Evolutionary conservation across 2,329 filamentous ascomycete genomes (phyloP), one percentile per base, ranked within the genome.

Genomic region (Botrytis tulipae): DNA sequence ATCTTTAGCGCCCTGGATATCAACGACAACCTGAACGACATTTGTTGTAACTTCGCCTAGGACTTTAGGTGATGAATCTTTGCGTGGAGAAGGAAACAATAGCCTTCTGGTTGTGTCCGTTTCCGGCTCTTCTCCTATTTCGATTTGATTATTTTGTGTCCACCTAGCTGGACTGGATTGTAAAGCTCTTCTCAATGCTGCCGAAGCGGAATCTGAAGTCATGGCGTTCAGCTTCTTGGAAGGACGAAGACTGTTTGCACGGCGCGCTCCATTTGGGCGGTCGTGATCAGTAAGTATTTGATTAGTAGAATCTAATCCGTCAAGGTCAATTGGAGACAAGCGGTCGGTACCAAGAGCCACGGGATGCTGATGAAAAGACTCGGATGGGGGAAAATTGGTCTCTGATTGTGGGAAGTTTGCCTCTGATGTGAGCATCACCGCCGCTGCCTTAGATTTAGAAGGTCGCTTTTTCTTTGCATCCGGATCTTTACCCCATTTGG

Each of bases 71-170:
- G 88, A 85, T 51, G 87, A 88, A 44, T 89, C 87, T 76, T 91
- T 92, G 61, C 90, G 87, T 3, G 93, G 93, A 0, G 92, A 94
- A 1, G 93, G 92, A 79, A 96, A 96, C 1, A 96, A 85, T 3
- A 95, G 82, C 73, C 93, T 87, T 74, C 92, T 87, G 0, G 92
- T 94, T 70, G 81, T 83, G 48, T 87, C 88, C 29, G 86, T 81
- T 20, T 83, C 82, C n/a, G 84, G 81, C 68, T 87, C 84, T 48
- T 86, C 85, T 9, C 88, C 76, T 42, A 51, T 44, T 29, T 85
- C 83, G 48, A 91, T 88, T 25, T 89, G 89, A 77, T 86, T 90
- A 67, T 87, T 83, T 25, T 84, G 86, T 44, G 87, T 88, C 73
- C 81, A 83, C 65, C 80, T 80, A 79, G 81, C 78, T 77, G 83